Base-by-base conservation (phyloP, 148 eudicot species). In the Rhododendron griersonianum region DNA sequence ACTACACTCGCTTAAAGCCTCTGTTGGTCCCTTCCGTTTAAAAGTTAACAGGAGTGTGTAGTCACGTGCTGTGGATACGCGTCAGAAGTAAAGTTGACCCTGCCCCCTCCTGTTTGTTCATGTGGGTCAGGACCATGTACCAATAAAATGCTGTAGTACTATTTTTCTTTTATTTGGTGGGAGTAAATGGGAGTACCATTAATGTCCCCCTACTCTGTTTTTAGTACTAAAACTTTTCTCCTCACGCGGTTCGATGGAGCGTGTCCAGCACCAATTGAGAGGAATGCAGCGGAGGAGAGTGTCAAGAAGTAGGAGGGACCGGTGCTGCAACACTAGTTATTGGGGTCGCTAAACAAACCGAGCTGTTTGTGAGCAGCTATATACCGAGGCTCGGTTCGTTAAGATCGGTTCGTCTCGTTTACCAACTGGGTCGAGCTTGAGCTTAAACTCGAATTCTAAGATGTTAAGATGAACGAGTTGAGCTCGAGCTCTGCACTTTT, bases 61-160 rank as follows among this genome's bases (percentile, higher is more conserved):
- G 3, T 25, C 67, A 16, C 77, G 57, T 18, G 63, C 57, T 16
- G 11, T 11, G 7, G 39, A 21, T 4, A 14, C 23, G 86, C 80
- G 86, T 84, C 7, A 11, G 41, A 7, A 25, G 4, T 8, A 33
- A 37, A 48, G 51, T 57, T 71, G 76, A 78, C 37, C 81, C 14
- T 33, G 7, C 50, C 67, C 35, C 67, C 50, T 48, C 21, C 67
- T 2, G 18, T 5, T 21, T 15, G 86, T 74, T 84, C 86, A 84
- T 47, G 86, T 84, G 86, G 80, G 86, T 18, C 19, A 71, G 21
- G 19, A 71, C 76, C 55, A 73, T 74, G 86, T 51, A 73, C 80
- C 80, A 73, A 84, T 84, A 59, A 74, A 71, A 84, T 73, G 80
- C 63, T 33, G 10, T 55, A 51, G 55, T 11, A 53, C 18, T 55